Base-by-base conservation (phyloP, 192 early-diverging fungal species). In the Obelidium mucronatum region DNA sequence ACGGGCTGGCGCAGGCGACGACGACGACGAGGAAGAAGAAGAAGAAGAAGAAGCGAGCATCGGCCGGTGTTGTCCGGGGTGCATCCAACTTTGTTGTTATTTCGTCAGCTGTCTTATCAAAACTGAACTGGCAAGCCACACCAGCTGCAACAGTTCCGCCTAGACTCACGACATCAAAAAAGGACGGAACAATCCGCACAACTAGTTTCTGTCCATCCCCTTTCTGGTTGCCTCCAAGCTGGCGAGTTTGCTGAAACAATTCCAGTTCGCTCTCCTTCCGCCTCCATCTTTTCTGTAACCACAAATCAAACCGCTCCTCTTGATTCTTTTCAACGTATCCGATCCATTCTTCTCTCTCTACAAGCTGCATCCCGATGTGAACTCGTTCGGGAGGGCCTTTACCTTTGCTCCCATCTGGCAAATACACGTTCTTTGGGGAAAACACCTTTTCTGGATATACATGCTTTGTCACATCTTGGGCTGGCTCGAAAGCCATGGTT, bases 381-480 rank as follows among this genome's bases (percentile, higher is more conserved):
- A 74, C 60, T 22, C 72, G 39, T 48, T 11, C 19, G 2, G 72
- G 72, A 1, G 72, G 72, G 1, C 17, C 34, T 2, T 19, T n/a
- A 34, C 51, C 28, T 26, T 55, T 59, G 5, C 40, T n/a, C 36
- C 42, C 8, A 22, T 74, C 11, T 28, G 72, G 72, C n/a, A 74
- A 28, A 44, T 40, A 74, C 40, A 74, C 59, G 28, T 63, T 60
- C 34, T 63, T 36, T 48, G 72, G 72, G 28, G 48, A 54, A 74
- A 28, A 74, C 40, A 74, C 72, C 51, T 63, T 74, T 63, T 74
- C 72, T 22, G 72, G 72, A 63, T 39, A 74, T 2, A 62, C 40
- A 4, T 24, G 11, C 33, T 74, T n/a, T 5, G 56, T 58, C 11
- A 74, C 59, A 63, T 74, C 60, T 3, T 24, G 19, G 4, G 22